A percentile compares a stretch with the other conserved stretches of the same genome.
Evolutionary conservation across 306 rosid genomes (phyloP).

Genomic region (Lathyrus oleraceus): DNA sequence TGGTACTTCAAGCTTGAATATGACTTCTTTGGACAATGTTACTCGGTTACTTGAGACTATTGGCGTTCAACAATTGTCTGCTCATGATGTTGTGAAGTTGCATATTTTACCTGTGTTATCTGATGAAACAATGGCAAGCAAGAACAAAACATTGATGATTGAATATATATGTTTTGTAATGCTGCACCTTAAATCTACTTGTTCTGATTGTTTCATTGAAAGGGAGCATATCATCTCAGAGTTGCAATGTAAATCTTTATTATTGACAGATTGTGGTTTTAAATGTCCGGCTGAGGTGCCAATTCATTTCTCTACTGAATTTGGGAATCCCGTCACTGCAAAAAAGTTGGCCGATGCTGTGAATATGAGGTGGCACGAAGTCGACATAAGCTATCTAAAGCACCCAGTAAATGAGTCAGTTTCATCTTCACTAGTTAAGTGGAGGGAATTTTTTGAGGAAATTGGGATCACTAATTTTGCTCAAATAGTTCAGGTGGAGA

Average conservation of each 20-base stretch:
- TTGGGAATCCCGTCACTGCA: slow-evolving; percentile 68
- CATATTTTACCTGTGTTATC: slow-evolving; percentile 79
- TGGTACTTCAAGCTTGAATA: slow-evolving; percentile 48
- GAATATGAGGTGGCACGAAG: slow-evolving; percentile 76
- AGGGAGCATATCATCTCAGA: slow-evolving; percentile 66
- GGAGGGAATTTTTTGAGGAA: slow-evolving; percentile 84
- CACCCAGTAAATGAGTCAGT: slow-evolving; percentile 67
- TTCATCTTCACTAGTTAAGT: slow-evolving; percentile 53
- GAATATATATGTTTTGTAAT: slow-evolving; percentile 84
- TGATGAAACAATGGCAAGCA: slow-evolving; percentile 40
- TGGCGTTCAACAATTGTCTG: slow-evolving; percentile 86
- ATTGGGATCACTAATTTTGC: slow-evolving; percentile 80
- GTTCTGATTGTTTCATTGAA: slow-evolving; percentile 65
- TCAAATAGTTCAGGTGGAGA: slow-evolving; percentile 65
- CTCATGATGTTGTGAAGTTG: slow-evolving; percentile 80
- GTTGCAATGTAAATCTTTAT: slow-evolving; percentile 53
- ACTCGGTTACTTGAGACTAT: slow-evolving; percentile 61
- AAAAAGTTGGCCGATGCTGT: slow-evolving; percentile 58
- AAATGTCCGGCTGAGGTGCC: slow-evolving; percentile 65
- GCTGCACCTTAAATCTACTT: slow-evolving; percentile 73
- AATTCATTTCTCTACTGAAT: slow-evolving; percentile 77
- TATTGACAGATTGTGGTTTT: slow-evolving; percentile 77
- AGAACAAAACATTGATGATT: slow-evolving; percentile 57
- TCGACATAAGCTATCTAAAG: slow-evolving; percentile 66
- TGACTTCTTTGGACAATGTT: slow-evolving; percentile 48